Evolutionary conservation across 148 eudicot genomes (phyloP).

Genomic region (Silene uniflora): DNA sequence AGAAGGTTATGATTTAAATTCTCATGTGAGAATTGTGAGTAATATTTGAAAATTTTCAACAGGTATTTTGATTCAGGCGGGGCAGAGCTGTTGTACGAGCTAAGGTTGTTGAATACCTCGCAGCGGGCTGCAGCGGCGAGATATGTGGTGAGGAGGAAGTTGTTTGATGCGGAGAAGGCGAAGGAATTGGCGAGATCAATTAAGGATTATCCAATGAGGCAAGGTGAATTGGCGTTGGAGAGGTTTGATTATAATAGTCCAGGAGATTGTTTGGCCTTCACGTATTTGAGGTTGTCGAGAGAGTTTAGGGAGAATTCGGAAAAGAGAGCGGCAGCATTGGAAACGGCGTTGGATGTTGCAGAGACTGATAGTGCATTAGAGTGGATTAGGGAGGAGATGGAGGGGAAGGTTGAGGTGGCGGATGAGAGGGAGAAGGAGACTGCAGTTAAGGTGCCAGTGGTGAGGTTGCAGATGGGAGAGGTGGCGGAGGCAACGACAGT

Average conservation of each 20-base stretch:
- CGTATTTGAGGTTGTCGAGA: conserved; percentile 55
- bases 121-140: conserved; percentile 55
- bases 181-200: conserved; percentile 60
- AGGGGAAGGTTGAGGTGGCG: conserved; percentile 29
- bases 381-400: conserved; percentile 42
- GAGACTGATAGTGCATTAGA: conserved; percentile 47
- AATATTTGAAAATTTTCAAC: neutral
- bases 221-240: conserved; percentile 55
- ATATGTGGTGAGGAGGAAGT: conserved; percentile 35
- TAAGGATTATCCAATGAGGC: conserved; percentile 68
- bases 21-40: no score
- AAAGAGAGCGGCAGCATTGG: conserved; percentile 35
- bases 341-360: conserved; percentile 47
- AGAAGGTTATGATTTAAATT: no score
- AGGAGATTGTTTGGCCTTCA: conserved; percentile 66
- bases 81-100: conserved; percentile 63
- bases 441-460: conserved; percentile 66
- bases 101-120: conserved; percentile 41
- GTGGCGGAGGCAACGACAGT: conserved; percentile 65
- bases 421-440: conserved; percentile 20
- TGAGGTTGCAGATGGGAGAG: conserved; percentile 69
- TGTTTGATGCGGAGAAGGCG: conserved; percentile 41
- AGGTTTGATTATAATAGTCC: conserved; percentile 50
- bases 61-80: conserved; percentile 53
- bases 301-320: conserved; percentile 43